phyloP scores from a whole-genome alignment of 345 rosid species.

The Lagerstroemia speciosa region DNA sequence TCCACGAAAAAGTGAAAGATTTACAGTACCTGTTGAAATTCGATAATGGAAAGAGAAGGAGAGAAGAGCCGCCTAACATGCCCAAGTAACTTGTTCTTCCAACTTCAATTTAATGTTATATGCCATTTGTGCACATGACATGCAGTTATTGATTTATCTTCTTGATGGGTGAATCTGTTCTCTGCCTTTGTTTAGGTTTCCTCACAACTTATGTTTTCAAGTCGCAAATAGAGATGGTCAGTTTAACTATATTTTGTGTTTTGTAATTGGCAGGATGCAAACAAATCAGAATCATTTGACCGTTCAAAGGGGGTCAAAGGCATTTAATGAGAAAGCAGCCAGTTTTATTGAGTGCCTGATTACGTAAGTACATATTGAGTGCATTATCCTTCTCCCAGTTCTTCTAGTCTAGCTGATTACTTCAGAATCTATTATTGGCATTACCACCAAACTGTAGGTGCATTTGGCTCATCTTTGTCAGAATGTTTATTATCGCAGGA shows the following conservation, averaged over 20 bases:
- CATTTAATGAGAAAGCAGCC: slow-evolving; percentile 52
- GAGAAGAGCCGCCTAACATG: slow-evolving; percentile 37
- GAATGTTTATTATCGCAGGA: background rate
- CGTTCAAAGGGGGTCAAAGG: slow-evolving; percentile 30
- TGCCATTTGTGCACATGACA: background rate
- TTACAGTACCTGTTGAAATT: slow-evolving; percentile 40
- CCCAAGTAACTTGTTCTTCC: slow-evolving; percentile 35
- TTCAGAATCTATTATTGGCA: background rate
- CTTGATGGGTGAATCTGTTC: background rate
- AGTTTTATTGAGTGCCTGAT: slow-evolving; percentile 46
- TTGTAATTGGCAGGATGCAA: slow-evolving; percentile 38
- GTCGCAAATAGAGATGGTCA: background rate
- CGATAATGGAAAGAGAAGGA: slow-evolving; percentile 43
- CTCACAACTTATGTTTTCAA: background rate
- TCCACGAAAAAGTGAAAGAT: slow-evolving; percentile 58
- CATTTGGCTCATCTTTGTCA: background rate
- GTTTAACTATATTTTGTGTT: background rate
- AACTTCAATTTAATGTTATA: background rate
- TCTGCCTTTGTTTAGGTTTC: background rate
- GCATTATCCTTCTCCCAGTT: background rate
- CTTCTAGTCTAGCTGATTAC: background rate
- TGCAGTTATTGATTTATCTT: background rate
- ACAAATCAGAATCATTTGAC: slow-evolving; percentile 35
- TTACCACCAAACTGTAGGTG: background rate
- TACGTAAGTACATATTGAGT: slow-evolving; percentile 32